Evolutionary conservation across 2,329 filamentous ascomycete species (phyloP), one percentile per base, ranked within the genome.

Genomic region (Shiraia bambusicola): DNA sequence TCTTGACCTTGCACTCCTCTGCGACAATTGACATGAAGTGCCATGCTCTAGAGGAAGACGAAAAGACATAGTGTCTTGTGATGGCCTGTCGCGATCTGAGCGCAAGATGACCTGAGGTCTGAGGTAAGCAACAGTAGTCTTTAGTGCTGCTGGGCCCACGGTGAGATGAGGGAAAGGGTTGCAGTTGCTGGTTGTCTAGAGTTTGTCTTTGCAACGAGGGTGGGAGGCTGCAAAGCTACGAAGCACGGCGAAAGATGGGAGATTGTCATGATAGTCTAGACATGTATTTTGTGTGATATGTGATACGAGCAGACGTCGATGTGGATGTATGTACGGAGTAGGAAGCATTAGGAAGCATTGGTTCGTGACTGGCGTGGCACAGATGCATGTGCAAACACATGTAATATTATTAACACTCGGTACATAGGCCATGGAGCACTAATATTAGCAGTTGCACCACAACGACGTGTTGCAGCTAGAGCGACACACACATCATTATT

Each of bases 1-100:
- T 52, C 36, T 61, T 56, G 19, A 34, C 42, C 36, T 67, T 66
- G 43, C 61, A 66, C 36, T 68, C 56, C 3, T 62, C 63, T 6
- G 65, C 65, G 9, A 68, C 54, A 1, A 54, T 24, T 5, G 52
- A 50, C 65, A 68, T 68, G 47, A 67, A 67, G 5, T 37, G 50
- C 58, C 58, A 68, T 6, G 65, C 63, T 29, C 52, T 52, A n/a
- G 52, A 37, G 40, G 67, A 68, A 9, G 51, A 56, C 16, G 52
- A 35, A 42, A 68, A 68, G 5, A 50, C 50, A 27, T 58, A 67
- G 7, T 50, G 38, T 19, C 64, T 59, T 14, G 41, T 51, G 13
- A 35, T 25, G 37, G 15, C 13, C 14, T 32, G 36, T 45, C 49
- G 31, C 40, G 42, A 37, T 41, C 32, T 38, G 43, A 30, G 42